These are phyloP conservation scores for Fusarium multiceps DNA, from an alignment of 2,329 filamentous ascomycete species.

Conservation along the genomic window DNA sequence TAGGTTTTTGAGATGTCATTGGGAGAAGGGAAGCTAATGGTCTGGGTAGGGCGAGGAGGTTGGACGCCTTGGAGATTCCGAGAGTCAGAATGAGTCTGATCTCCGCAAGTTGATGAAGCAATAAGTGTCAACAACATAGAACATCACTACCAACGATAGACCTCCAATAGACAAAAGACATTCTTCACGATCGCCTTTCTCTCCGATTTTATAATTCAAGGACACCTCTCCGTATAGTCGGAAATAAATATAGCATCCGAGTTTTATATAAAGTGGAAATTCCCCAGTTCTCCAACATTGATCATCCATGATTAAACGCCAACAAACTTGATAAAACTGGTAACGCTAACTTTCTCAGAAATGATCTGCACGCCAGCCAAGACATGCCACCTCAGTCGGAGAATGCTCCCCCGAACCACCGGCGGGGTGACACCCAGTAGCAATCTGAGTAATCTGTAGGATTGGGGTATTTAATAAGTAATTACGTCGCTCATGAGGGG, in stretches of 20 bases:
- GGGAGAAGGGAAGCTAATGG: background rate
- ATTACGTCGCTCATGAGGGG: background rate
- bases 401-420: constrained; percentile 16
- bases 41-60: constrained; percentile 40
- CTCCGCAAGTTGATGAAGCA: constrained; percentile 34
- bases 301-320: background rate
- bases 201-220: background rate
- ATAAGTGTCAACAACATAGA: background rate
- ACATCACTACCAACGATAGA: background rate
- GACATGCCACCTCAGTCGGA: constrained; percentile 21
- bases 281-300: background rate
- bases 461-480: constrained; percentile 8
- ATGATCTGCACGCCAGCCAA: constrained; percentile 28
- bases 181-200: background rate
- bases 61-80: constrained; percentile 42
- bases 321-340: constrained; percentile 15
- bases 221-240: background rate
- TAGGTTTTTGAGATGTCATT: constrained; percentile 1
- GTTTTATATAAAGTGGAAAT: constrained; percentile 5
- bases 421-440: constrained; percentile 4
- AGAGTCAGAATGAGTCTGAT: constrained; percentile 45
- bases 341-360: constrained; percentile 7
- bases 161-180: background rate
- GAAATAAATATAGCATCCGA: constrained; percentile 4
- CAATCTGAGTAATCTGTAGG: background rate